A percentile compares a stretch with the other conserved stretches of the same genome.
Evolutionary conservation across 176 grass and related monocot species (phyloP).

Genomic region (Musa troglodytarum): DNA sequence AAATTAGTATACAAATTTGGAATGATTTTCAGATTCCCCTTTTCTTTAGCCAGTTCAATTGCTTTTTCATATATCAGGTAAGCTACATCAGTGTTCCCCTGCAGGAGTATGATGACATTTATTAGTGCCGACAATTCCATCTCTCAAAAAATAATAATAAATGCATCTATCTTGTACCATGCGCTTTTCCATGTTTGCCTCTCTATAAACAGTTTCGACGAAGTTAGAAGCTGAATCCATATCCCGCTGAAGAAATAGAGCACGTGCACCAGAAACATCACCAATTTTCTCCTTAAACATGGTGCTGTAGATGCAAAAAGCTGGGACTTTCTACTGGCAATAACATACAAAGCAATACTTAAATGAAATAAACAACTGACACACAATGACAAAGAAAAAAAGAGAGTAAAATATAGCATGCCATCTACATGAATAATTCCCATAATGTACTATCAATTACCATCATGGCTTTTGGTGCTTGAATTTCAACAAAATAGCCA

Average conservation of each 20-base stretch:
- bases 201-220: slow-evolving; percentile 55
- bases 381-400: background rate
- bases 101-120: slow-evolving; percentile 26
- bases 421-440: background rate
- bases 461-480: background rate
- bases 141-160: background rate
- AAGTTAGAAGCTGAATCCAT: slow-evolving; percentile 39
- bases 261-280: slow-evolving; percentile 50
- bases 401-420: background rate
- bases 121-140: slow-evolving; percentile 15
- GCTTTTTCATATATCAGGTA: slow-evolving; percentile 73
- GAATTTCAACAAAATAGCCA: background rate
- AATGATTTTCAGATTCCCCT: slow-evolving; percentile 47
- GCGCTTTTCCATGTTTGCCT: slow-evolving; percentile 87
- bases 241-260: slow-evolving; percentile 46
- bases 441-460: background rate
- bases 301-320: slow-evolving; percentile 65
- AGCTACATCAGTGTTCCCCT: slow-evolving; percentile 76
- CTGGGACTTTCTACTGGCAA: slow-evolving; percentile 54
- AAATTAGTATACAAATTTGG: slow-evolving; percentile 58
- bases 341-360: background rate
- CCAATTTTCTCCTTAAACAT: slow-evolving; percentile 91
- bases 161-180: slow-evolving; percentile 44
- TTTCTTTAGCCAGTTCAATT: slow-evolving; percentile 67
- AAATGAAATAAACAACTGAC: background rate